These are phyloP conservation scores for Vitis rotundifolia DNA, from an alignment of 164 flowering plant species.

Conservation along the genomic window DNA sequence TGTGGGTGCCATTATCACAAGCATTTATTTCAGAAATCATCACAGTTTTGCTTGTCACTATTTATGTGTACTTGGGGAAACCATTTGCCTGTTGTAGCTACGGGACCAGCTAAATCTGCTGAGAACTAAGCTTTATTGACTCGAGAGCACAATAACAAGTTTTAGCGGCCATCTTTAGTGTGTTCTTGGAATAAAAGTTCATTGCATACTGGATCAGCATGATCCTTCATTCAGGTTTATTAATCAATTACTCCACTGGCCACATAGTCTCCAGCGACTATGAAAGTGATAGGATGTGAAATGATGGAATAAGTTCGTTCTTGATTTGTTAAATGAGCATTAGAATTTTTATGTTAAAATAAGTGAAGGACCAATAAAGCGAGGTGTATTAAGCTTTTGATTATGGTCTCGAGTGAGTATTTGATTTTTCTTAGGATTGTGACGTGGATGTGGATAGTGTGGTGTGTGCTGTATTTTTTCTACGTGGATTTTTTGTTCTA, in stretches of 20 bases:
- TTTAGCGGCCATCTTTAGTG: neutral
- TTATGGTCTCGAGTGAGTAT: no score
- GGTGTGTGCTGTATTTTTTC: no score
- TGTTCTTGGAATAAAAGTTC: conserved; percentile 1
- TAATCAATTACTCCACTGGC: neutral
- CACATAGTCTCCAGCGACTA: neutral
- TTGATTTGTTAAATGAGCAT: no score
- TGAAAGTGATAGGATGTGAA: no score
- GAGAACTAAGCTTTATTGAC: neutral
- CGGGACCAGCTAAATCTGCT: neutral
- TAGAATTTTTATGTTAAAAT: no score
- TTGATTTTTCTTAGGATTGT: no score
- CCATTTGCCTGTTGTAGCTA: neutral
- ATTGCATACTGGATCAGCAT: neutral
- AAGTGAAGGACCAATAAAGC: no score
- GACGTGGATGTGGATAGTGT: no score
- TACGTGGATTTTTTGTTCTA: no score
- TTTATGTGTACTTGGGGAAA: neutral
- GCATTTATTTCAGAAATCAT: neutral
- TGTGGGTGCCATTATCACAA: neutral
- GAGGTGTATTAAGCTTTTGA: no score
- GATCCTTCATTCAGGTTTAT: neutral
- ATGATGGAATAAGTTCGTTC: no score
- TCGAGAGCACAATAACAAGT: conserved; percentile 1
- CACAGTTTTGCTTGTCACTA: conserved; percentile 10